A percentile compares a stretch with the other conserved stretches of the same genome.
These are phyloP conservation scores for Exophiala sp. DNA, from an alignment of 2,329 filamentous ascomycete genomes.

Conservation along the genomic window DNA sequence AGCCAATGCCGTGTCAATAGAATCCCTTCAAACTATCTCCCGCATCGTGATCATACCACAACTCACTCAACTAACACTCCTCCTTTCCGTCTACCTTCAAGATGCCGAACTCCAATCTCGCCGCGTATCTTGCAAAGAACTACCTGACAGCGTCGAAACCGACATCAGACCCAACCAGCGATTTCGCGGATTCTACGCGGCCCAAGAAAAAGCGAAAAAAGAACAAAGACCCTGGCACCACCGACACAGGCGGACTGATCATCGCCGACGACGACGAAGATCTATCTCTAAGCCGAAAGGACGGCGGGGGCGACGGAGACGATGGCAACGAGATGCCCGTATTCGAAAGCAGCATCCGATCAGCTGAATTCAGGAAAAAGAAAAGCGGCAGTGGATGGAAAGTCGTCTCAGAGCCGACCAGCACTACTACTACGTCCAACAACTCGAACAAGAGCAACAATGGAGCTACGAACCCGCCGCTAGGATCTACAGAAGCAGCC, in stretches of 20 bases:
- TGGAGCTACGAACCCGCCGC: too few species aligned
- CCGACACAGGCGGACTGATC: slow-evolving; percentile 39
- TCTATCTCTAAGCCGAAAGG: slow-evolving; percentile 30
- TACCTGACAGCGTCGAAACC: slow-evolving; percentile 66
- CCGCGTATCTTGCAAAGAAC: slow-evolving; percentile 82
- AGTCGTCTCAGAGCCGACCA: slow-evolving; percentile 31
- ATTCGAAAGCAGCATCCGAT: slow-evolving; percentile 31
- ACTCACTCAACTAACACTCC: too few species aligned
- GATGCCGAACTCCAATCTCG: slow-evolving; percentile 55
- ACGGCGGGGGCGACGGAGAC: slow-evolving; percentile 20
- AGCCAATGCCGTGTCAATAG: too few species aligned
- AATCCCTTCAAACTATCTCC: too few species aligned
- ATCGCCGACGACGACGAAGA: slow-evolving; percentile 39
- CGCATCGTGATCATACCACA: too few species aligned
- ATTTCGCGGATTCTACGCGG: slow-evolving; percentile 33
- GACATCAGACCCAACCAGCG: slow-evolving; percentile 33
- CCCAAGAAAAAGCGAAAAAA: slow-evolving; percentile 55
- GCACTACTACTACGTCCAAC: slow-evolving; percentile 26
- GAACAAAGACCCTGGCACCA: slow-evolving; percentile 42
- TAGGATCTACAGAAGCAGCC: slow-evolving; percentile 51
- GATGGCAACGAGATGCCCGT: slow-evolving; percentile 35
- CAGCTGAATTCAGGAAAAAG: slow-evolving; percentile 58
- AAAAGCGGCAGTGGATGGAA: slow-evolving; percentile 69
- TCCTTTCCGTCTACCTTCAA: background rate
- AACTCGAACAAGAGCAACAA: too few species aligned